Evolutionary conservation across 2,329 filamentous ascomycete species (phyloP).

Genomic region (Trichoderma sp.): DNA sequence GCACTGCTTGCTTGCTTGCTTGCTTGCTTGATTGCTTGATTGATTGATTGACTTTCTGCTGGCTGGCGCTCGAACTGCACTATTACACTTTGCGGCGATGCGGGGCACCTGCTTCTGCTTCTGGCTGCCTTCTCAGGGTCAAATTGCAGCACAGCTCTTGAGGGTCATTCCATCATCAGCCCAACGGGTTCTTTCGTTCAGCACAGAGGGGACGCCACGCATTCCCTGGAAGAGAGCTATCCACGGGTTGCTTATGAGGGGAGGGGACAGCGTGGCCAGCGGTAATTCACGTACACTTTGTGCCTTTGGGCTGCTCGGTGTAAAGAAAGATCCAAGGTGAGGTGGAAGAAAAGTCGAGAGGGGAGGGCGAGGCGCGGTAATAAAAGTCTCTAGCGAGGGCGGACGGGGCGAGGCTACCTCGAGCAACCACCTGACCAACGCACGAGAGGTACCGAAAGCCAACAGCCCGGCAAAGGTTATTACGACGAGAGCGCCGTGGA

Average conservation of each 20-base stretch:
- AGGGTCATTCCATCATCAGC: conserved; percentile 21
- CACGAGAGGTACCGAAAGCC: conserved; percentile 9
- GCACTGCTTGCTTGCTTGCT: conserved; percentile 3
- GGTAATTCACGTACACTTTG: conserved; percentile 24
- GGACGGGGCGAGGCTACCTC: conserved; percentile 26
- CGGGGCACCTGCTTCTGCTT: conserved; percentile 25
- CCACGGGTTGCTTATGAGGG: not conserved
- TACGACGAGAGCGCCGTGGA: not conserved
- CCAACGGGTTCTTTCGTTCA: conserved; percentile 7
- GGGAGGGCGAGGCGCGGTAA: conserved; percentile 27
- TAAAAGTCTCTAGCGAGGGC: conserved; percentile 26
- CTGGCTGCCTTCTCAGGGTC: conserved; percentile 19
- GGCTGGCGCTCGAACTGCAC: conserved; percentile 4
- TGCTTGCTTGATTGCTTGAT: conserved; percentile 1
- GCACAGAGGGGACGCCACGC: not conserved
- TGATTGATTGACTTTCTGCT: not conserved
- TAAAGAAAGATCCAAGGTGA: conserved; percentile 26
- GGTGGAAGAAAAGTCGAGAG: conserved; percentile 19
- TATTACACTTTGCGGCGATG: conserved; percentile 23
- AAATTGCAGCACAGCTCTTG: conserved; percentile 19
- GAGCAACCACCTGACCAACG: conserved; percentile 25
- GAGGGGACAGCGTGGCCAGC: not conserved
- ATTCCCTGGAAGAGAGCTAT: not conserved
- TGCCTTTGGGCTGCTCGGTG: conserved; percentile 25
- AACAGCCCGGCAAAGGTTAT: conserved; percentile 1